Base-by-base conservation (phyloP, 1,139 yeast species). In the Sugiyamaella paludigena region DNA sequence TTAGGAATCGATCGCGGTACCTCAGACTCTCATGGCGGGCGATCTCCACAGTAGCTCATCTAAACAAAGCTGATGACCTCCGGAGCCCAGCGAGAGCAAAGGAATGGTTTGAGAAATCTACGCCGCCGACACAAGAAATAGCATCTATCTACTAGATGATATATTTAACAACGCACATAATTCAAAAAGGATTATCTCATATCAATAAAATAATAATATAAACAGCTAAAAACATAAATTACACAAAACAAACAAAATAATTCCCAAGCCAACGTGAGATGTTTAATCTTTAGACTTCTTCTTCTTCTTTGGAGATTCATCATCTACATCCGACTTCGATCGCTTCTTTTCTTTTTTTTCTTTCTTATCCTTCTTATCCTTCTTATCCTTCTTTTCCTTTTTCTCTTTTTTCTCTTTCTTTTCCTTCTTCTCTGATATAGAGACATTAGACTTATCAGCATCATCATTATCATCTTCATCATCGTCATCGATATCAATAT, bases 381-480 rank as follows among this genome's bases (percentile, higher is more conserved):
- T 77, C 62, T 76, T 77, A 63, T 76, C 76, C 69, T 76, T 75
- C 64, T 74, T 76, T 57, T 75, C 76, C 75, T 80, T 77, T 67
- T 78, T 74, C 57, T 77, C 73, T 70, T 76, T 50, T 61, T 79
- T 68, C 60, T 66, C 69, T 47, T 65, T 69, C 53, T 67, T 68
- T 47, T 68, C 68, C 52, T 67, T 68, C 49, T 59, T 51, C 32
- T 55, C 56, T 56, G 57, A 51, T 55, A 53, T 46, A 29, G 41
- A 47, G 37, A 48, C 49, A 27, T 47, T 56, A 12, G 46, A 34
- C 16, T 13, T 26, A 28, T 39, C 16, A 29, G 39, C 31, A 19
- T 40, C 15, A 41, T 45, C 53, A 27, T 46, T 60, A 15, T 55
- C 63, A 43, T 64, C 70, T 39, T 64, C 64, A 46, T 81, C 76